Evolutionary conservation across 2,329 filamentous ascomycete genomes (phyloP).

Genomic region (Cadophora sp.): DNA sequence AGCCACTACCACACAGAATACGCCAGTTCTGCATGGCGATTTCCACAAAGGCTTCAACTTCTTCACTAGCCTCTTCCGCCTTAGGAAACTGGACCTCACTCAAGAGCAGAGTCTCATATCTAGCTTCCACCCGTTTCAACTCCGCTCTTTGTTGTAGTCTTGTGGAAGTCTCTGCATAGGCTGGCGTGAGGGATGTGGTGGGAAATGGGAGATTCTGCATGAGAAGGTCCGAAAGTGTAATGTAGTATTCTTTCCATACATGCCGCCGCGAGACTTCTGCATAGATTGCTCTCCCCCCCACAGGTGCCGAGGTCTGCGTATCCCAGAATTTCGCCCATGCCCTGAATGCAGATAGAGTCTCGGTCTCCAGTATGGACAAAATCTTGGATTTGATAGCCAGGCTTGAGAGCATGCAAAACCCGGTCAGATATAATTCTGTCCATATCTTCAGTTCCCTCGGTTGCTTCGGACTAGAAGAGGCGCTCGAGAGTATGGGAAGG

Average conservation of each 20-base stretch:
- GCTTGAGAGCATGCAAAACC: slow-evolving; percentile 74
- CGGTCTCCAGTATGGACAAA: slow-evolving; percentile 56
- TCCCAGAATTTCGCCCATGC: slow-evolving; percentile 77
- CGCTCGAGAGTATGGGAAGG: slow-evolving; percentile 64
- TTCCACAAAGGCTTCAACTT: slow-evolving; percentile 83
- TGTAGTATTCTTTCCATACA: slow-evolving; percentile 88
- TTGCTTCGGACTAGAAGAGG: slow-evolving; percentile 58
- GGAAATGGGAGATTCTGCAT: slow-evolving; percentile 69
- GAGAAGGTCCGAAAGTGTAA: slow-evolving; percentile 77
- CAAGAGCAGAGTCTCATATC: slow-evolving; percentile 81
- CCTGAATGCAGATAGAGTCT: slow-evolving; percentile 63
- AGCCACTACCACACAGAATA: slow-evolving; percentile 78
- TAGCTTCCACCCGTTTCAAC: slow-evolving; percentile 77
- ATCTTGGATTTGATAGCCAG: slow-evolving; percentile 60
- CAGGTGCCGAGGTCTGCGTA: slow-evolving; percentile 48
- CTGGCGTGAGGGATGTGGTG: slow-evolving; percentile 49
- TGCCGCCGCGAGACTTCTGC: slow-evolving; percentile 66
- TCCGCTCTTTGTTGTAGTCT: slow-evolving; percentile 74
- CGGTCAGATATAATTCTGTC: slow-evolving; percentile 79
- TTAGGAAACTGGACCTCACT: slow-evolving; percentile 83
- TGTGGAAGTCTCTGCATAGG: slow-evolving; percentile 57
- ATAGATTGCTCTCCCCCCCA: slow-evolving; percentile 63
- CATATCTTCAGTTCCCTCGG: slow-evolving; percentile 75
- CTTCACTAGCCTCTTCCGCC: slow-evolving; percentile 77
- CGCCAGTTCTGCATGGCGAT: slow-evolving; percentile 86